These are phyloP conservation scores for Carex scoparia DNA, from an alignment of 176 grass and related monocot genomes.

Conservation along the genomic window DNA sequence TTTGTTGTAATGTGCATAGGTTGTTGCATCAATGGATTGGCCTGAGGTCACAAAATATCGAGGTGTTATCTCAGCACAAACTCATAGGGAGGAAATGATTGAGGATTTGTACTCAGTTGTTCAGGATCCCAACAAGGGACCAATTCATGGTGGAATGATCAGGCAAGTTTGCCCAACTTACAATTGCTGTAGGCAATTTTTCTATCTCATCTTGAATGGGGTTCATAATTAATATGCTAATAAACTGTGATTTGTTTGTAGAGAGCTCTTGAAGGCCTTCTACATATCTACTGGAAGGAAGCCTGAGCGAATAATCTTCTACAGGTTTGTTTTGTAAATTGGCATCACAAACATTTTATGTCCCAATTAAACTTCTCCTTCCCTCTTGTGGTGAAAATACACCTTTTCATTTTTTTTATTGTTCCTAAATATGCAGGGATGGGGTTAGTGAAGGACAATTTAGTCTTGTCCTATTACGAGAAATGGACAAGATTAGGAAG, in stretches of 20 bases:
- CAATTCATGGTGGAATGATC: slow-evolving; percentile 47
- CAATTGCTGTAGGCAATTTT: background rate
- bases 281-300: background rate
- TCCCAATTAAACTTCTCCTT: background rate
- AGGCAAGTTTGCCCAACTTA: slow-evolving; percentile 30
- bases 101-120: slow-evolving; percentile 45
- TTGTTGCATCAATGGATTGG: slow-evolving; percentile 86
- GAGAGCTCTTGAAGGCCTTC: slow-evolving; percentile 51
- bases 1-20: slow-evolving; percentile 31
- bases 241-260: slow-evolving; percentile 29
- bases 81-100: slow-evolving; percentile 60
- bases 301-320: slow-evolving; percentile 76
- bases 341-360: background rate
- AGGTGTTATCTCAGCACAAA: slow-evolving; percentile 67
- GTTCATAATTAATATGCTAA: background rate
- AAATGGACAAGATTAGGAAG: slow-evolving; percentile 71
- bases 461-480: slow-evolving; percentile 45
- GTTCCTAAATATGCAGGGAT: slow-evolving; percentile 34
- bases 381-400: background rate
- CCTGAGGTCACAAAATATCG: slow-evolving; percentile 56
- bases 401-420: background rate
- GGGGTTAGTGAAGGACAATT: slow-evolving; percentile 89
- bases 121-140: slow-evolving; percentile 35
- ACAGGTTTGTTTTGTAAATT: slow-evolving; percentile 40
- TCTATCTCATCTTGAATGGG: background rate